A percentile compares a stretch with the other conserved stretches of the same genome.
Evolutionary conservation across 2,329 filamentous ascomycete genomes (phyloP).

Genomic region (Colletotrichum destructivum): DNA sequence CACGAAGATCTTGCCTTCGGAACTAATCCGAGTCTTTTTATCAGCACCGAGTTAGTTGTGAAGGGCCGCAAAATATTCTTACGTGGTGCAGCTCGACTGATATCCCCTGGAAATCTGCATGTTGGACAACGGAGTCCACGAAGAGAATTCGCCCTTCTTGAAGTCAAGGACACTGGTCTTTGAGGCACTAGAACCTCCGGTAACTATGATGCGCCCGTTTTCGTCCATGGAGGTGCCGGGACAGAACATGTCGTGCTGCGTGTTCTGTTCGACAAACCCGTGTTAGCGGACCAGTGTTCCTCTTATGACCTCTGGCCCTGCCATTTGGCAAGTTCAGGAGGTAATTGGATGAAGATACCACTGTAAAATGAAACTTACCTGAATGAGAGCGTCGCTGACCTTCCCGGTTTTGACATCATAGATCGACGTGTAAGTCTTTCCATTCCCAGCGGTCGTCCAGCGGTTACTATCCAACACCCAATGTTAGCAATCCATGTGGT

Average conservation of each 20-base stretch:
- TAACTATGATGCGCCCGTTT: conserved; percentile 65
- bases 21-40: conserved; percentile 45
- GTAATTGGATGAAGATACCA: no score
- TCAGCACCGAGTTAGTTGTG: background rate
- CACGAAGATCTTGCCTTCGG: conserved; percentile 68
- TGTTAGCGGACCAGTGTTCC: background rate
- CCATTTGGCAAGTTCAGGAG: background rate
- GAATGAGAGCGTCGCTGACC: conserved; percentile 48
- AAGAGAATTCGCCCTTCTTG: conserved; percentile 47
- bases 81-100: conserved; percentile 62
- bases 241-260: conserved; percentile 70
- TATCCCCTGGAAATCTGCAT: conserved; percentile 67
- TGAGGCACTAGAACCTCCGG: conserved; percentile 64
- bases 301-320: background rate
- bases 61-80: background rate
- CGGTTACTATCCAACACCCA: conserved; percentile 18
- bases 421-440: conserved; percentile 29
- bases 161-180: conserved; percentile 64
- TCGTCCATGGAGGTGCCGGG: conserved; percentile 67
- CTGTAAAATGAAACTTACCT: conserved; percentile 29
- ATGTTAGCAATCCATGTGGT: background rate
- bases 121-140: conserved; percentile 56
- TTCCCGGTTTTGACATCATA: conserved; percentile 43
- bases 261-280: conserved; percentile 49
- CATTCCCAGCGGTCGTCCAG: conserved; percentile 44